Evolutionary conservation across 306 rosid species (phyloP).

Genomic region (Malus asiatica): DNA sequence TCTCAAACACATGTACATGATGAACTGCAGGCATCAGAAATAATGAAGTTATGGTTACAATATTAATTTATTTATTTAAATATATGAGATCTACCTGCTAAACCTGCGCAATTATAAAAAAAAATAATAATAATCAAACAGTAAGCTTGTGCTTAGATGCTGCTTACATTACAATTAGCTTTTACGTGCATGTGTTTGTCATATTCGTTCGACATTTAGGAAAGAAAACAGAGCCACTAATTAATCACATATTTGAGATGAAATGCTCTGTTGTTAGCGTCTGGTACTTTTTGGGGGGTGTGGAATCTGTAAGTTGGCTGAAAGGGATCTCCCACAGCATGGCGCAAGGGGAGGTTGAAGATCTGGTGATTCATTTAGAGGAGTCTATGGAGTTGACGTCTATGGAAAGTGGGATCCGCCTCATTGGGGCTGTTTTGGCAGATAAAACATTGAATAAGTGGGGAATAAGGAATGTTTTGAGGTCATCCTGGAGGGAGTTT

Average conservation of each 20-base stretch:
- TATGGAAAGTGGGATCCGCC: no score
- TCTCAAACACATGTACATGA: slow-evolving; percentile 7
- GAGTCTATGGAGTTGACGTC: no score
- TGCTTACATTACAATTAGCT: not conserved
- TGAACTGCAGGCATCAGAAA: not conserved
- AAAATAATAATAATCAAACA: not conserved
- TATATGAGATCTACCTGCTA: slow-evolving; percentile 15
- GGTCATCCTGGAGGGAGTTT: no score
- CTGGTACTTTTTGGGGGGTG: no score
- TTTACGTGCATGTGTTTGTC: not conserved
- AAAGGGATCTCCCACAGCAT: no score
- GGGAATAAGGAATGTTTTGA: no score
- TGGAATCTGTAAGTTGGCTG: no score
- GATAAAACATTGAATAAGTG: no score
- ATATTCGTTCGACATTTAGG: not conserved
- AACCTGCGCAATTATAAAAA: slow-evolving; percentile 2
- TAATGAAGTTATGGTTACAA: not conserved
- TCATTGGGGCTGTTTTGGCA: no score
- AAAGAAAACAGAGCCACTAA: not conserved
- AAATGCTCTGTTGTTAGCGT: no score
- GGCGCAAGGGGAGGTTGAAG: no score
- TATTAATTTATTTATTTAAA: not conserved
- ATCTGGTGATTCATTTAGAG: no score
- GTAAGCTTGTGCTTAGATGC: slow-evolving; percentile 16
- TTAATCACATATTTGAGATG: not conserved